Base-by-base conservation (phyloP, 257 asterid genomes). In the Ocimum tenuiflorum region DNA sequence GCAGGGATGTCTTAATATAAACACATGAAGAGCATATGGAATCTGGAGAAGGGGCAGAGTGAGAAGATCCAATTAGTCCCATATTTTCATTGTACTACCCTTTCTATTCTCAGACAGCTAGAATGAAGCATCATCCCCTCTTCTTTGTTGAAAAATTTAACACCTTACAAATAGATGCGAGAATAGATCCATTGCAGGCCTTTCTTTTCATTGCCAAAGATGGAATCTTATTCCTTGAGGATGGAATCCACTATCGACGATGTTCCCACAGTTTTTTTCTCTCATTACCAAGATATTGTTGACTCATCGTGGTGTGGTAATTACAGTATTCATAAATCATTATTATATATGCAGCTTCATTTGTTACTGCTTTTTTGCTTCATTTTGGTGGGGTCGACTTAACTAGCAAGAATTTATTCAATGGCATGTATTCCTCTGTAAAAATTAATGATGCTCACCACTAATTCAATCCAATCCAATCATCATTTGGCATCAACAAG, bases 201-300 rank as follows among this genome's bases (percentile, higher is more conserved):
- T 65, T 77, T 75, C 80, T 82, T 85, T 73, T 74, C 81, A 29
- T 59, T 77, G 36, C 74, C 77, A 78, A 83, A 81, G 86, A 69
- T 79, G 73, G 99, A 92, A 92, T 80, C 96, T 67, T 81, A 89
- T 92, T 85, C 99, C 66, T 72, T 42, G 85, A 5, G 36, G 7
- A 83, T 73, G 70, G 92, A 83, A 85, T 82, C 96, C 88, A 83
- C 94, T 88, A 78, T 81, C 78, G 74, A 70, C 73, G 86, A 78
- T 81, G 82, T 83, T 67, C 66, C 60, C 73, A 81, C 67, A 74
- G 41, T n/a, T 46, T 71, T 52, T 78, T 17, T 67, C 69, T 49
- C 63, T 38, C 60, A 24, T 20, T 20, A 19, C 74, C 73, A 79
- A 80, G 95, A 79, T 84, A 88, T 85, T 86, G 78, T 86, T 79